phyloP scores from a whole-genome alignment of 129 eudicot species.

The Kitagawia praeruptora region DNA sequence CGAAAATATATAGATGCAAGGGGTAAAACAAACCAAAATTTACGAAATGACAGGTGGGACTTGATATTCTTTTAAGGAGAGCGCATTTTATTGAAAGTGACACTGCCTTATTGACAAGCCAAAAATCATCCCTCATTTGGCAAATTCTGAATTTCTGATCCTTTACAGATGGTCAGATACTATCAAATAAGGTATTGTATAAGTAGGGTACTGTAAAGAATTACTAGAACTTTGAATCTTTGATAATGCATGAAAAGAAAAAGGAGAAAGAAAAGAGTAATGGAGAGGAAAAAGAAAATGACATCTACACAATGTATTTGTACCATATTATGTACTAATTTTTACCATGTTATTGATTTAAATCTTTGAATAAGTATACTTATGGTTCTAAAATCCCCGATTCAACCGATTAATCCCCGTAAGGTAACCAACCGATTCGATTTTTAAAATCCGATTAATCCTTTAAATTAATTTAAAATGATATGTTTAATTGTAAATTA shows the following conservation, averaged over 20 bases:
- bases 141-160: background rate
- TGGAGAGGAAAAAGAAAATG: background rate
- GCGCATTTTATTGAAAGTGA: background rate
- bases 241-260: background rate
- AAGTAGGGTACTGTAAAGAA: background rate
- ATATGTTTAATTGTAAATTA: too few relatives aligned
- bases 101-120: background rate
- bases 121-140: background rate
- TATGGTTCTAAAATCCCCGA: too few relatives aligned
- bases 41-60: background rate
- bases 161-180: too few relatives aligned
- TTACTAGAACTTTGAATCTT: background rate
- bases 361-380: too few relatives aligned
- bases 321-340: too few relatives aligned
- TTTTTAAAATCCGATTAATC: too few relatives aligned
- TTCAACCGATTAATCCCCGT: too few relatives aligned
- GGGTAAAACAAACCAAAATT: background rate
- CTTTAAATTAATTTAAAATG: too few relatives aligned
- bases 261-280: background rate
- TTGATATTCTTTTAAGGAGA: background rate
- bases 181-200: background rate
- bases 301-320: background rate
- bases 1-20: background rate
- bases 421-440: too few relatives aligned
- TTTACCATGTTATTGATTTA: too few relatives aligned